phyloP scores from a whole-genome alignment of 306 rosid genomes.

The Trifolium repens region DNA sequence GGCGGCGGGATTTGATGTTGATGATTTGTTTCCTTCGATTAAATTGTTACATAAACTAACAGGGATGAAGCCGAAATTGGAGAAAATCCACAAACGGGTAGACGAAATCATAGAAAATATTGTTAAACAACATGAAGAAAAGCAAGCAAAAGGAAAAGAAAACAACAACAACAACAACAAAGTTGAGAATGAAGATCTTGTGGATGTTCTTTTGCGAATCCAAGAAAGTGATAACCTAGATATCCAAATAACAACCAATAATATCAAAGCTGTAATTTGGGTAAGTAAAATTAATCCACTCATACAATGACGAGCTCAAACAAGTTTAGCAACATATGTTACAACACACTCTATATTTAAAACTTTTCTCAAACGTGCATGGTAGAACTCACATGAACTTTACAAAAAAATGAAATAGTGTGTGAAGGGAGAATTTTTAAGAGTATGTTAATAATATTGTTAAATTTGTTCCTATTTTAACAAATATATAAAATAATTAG shows the following conservation, averaged over 20 bases:
- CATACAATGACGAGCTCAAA: not conserved
- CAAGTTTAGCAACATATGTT: not conserved
- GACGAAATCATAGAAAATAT: constrained; percentile 15
- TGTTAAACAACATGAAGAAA: constrained; percentile 19
- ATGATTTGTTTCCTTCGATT: constrained; percentile 41
- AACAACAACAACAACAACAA: not conserved
- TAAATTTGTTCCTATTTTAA: no score
- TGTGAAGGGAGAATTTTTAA: no score
- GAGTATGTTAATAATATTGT: no score
- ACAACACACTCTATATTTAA: no score
- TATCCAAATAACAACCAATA: not conserved
- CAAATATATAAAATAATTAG: no score
- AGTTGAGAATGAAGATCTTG: constrained; percentile 21
- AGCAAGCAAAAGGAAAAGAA: not conserved
- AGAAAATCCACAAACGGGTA: not conserved
- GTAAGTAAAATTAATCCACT: constrained; percentile 20
- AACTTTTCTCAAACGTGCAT: no score
- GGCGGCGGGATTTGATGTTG: constrained; percentile 4
- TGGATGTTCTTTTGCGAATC: constrained; percentile 38
- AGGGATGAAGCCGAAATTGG: constrained; percentile 1
- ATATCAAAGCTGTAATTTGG: constrained; percentile 39
- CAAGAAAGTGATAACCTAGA: constrained; percentile 15
- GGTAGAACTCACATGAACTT: no score
- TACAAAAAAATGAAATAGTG: no score
- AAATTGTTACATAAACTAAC: not conserved